A percentile compares a stretch with the other conserved stretches of the same genome.
These are phyloP conservation scores for Asterella californica DNA, from an alignment of 225 moss, liverwort and hornwort species.

Conservation along the genomic window DNA sequence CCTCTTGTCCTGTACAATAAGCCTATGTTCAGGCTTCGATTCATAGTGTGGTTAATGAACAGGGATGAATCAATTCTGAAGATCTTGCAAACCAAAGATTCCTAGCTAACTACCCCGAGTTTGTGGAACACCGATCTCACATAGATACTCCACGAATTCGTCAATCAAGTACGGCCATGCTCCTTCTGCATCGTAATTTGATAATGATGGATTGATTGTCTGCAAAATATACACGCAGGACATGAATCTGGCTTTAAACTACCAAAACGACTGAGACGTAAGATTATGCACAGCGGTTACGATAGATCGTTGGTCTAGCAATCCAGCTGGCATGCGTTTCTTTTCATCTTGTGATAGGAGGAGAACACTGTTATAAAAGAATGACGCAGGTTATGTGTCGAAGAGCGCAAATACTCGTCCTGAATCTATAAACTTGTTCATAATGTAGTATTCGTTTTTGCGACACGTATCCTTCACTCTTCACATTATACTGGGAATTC, in stretches of 20 bases:
- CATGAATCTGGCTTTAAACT: neutral
- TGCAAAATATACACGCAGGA: constrained; percentile 29
- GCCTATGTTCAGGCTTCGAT: constrained; percentile 33
- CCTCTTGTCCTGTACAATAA: constrained; percentile 34
- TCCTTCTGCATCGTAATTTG: constrained; percentile 87
- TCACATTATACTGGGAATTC: neutral
- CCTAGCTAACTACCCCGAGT: constrained; percentile 33
- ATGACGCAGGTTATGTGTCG: too few species aligned
- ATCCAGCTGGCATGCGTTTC: too few species aligned
- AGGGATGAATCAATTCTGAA: constrained; percentile 27
- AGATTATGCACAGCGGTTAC: neutral
- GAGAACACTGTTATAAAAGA: too few species aligned
- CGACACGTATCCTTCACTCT: too few species aligned
- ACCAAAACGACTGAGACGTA: neutral
- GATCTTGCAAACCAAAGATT: constrained; percentile 17
- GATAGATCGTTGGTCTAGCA: too few species aligned
- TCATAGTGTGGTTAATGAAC: constrained; percentile 31
- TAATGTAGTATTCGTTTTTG: too few species aligned
- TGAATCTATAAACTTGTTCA: too few species aligned
- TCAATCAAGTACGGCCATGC: constrained; percentile 98
- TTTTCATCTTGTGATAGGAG: too few species aligned
- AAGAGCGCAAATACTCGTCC: too few species aligned
- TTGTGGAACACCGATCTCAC: constrained; percentile 69
- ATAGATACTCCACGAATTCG: constrained; percentile 93
- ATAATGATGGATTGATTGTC: constrained; percentile 73